Evolutionary conservation across 805 yeast genomes (phyloP), one percentile per base, ranked within the genome.

Genomic region (Tetrapisispora namnaoensis): DNA sequence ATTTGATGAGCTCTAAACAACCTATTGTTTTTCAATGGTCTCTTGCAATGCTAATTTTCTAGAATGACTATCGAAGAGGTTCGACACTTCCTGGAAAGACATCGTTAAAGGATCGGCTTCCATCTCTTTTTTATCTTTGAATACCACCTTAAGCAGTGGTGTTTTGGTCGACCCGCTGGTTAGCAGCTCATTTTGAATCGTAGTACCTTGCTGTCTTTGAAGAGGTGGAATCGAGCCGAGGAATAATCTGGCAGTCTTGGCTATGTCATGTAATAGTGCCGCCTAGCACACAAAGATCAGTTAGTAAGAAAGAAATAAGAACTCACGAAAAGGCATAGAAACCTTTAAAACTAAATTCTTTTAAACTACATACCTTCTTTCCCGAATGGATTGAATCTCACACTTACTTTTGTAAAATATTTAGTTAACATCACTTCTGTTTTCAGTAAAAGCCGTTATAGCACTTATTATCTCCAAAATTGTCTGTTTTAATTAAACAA

Each of bases 221-320:
- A 80, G 71, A 7, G 93, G 88, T 11, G 97, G 97, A 40, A 90
- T 78, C 47, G 86, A 76, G 11, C 93, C 75, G 42, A 90, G 74
- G 58, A 90, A 82, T 9, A 85, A 70, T 58, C 98, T 79, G 5
- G 95, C 89, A 7, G 85, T 72, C 65, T 83, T 85, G 41, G 89
- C 93, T 46, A n/a, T 37, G 9, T 13, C 5, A 7, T 27, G n/a
- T n/a, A 17, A 41, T 14, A 4, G 35, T 32, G 35, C 14, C 6
- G 2, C 2, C 18, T 28, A 20, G 14, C 14, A 30, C n/a, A 42
- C 18, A 34, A 24, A 20, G 20, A 20, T 20, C 14, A 11, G 22
- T 34, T 34, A 42, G 32, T 21, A 20, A 32, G 6, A 28, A 28
- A n/a, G 36, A 16, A n/a, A 5, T 27, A 13, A 41, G 11, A 28